These are phyloP conservation scores for Hanseniaspora pseudoguilliermondii DNA, from an alignment of 805 yeast species.

Conservation along the genomic window DNA sequence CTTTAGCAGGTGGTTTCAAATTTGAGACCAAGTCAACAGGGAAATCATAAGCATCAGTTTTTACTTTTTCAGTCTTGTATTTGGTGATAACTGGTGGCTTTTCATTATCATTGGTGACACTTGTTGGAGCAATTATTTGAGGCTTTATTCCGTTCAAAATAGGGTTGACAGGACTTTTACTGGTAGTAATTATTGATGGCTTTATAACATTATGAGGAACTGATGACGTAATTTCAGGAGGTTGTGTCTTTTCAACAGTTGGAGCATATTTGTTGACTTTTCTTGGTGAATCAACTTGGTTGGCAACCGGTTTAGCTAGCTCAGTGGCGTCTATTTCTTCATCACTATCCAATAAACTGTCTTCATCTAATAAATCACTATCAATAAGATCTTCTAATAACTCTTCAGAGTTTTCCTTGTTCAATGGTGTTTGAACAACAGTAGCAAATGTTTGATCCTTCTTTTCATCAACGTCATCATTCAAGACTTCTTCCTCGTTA, in stretches of 20 bases:
- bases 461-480: neutral
- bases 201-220: neutral
- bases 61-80: conserved; percentile 39
- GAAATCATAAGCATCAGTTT: conserved; percentile 68
- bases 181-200: neutral
- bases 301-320: neutral
- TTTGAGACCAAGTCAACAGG: conserved; percentile 42
- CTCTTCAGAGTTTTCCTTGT: conserved; percentile 32
- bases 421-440: conserved; percentile 18
- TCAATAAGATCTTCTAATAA: conserved; percentile 20
- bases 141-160: neutral
- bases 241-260: neutral
- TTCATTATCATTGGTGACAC: neutral
- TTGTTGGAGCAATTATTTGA: conserved; percentile 16
- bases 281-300: neutral
- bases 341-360: conserved; percentile 24
- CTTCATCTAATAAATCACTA: conserved; percentile 34
- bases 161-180: neutral
- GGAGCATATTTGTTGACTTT: conserved; percentile 12
- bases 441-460: neutral
- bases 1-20: conserved; percentile 26
- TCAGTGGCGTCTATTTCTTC: conserved; percentile 16
- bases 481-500: neutral
- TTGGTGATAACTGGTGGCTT: conserved; percentile 23
- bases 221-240: neutral